Base-by-base conservation (phyloP, 2,329 filamentous ascomycete genomes). In the Penicillium psychrosexuale region DNA sequence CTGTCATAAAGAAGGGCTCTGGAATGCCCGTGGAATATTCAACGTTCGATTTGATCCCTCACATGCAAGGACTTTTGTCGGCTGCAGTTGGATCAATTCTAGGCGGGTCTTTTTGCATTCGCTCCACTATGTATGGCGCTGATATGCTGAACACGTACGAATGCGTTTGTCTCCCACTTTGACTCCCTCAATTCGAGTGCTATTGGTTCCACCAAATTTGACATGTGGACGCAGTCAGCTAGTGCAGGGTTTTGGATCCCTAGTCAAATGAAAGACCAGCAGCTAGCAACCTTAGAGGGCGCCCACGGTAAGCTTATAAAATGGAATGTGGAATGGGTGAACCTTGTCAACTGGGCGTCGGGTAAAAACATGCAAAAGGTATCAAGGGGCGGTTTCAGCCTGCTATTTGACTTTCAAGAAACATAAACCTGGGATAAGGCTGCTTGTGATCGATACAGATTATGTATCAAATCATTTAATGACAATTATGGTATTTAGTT, bases 21-120 rank as follows among this genome's bases (percentile, higher is more conserved):
- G 47, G 62, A 64, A 64, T 51, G 34, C 38, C 33, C 43, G 31
- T 42, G 53, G 62, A 64, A 64, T 47, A 51, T 63, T 61, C 59
- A 34, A 51, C 15, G 24, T 43, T 45, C 27, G 15, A 37, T 50
- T 19, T 22, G 55, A 43, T 40, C 19, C 31, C 36, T 55, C 52
- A 36, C 38, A 51, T 54, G 39, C 19, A 27, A 19, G 36, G 36
- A 12, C 15, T n/a, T 28, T 30, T 6, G 30, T 48, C n/a, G 22
- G 17, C 43, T 17, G 33, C 34, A 33, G 7, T 34, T 30, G 24
- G 13, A 43, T 46, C 40, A 36, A 31, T 51, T 38, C 42, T 39
- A 52, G 28, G 19, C 28, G 31, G 43, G 19, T 31, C 42, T 45
- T 47, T 47, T 11, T 4, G 8, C 13, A 27, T 31, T 17, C 19